These are phyloP conservation scores for Dryadomyces quercus-mongolicae DNA, from an alignment of 2,329 filamentous ascomycete genomes.

Conservation along the genomic window DNA sequence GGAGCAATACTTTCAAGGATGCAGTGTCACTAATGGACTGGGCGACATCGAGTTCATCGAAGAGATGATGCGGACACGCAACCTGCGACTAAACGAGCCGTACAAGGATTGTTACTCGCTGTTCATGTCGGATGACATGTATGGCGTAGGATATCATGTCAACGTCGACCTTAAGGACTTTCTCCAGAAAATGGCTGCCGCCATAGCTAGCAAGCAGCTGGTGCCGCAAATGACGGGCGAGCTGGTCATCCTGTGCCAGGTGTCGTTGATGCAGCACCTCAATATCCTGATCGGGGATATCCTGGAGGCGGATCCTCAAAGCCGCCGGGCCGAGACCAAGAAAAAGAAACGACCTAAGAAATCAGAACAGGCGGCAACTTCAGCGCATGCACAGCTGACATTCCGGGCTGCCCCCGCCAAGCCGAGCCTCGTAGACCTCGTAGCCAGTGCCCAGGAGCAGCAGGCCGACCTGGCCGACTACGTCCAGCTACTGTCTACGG, in stretches of 20 bases:
- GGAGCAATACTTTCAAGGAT: conserved; percentile 9
- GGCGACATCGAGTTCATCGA: conserved; percentile 25
- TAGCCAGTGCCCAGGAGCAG: conserved; percentile 20
- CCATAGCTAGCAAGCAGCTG: conserved; percentile 12
- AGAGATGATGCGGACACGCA: conserved; percentile 20
- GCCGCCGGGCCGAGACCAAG: conserved; percentile 10
- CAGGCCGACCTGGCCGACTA: conserved; percentile 21
- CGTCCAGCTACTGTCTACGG: conserved; percentile 20
- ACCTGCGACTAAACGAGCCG: conserved; percentile 18
- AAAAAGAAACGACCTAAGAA: conserved; percentile 17
- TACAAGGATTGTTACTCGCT: conserved; percentile 22
- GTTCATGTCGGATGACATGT: conserved; percentile 26
- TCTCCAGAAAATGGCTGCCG: conserved; percentile 8
- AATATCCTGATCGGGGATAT: conserved; percentile 31
- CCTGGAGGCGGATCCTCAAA: conserved; percentile 23
- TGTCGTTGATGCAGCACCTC: conserved; percentile 22
- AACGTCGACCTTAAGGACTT: conserved; percentile 12
- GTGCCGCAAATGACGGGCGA: conserved; percentile 19
- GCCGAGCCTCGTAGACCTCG: conserved; percentile 20
- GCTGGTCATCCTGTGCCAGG: conserved; percentile 28
- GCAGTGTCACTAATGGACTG: conserved; percentile 13
- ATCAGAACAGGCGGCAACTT: conserved; percentile 15
- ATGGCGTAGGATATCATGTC: conserved; percentile 22
- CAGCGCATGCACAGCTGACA: conserved; percentile 21
- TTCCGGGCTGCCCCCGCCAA: conserved; percentile 16